Evolutionary conservation across 495 filamentous ascomycete genomes (phyloP), one percentile per base, ranked within the genome.

Genomic region (Hypoxylon fuscum): DNA sequence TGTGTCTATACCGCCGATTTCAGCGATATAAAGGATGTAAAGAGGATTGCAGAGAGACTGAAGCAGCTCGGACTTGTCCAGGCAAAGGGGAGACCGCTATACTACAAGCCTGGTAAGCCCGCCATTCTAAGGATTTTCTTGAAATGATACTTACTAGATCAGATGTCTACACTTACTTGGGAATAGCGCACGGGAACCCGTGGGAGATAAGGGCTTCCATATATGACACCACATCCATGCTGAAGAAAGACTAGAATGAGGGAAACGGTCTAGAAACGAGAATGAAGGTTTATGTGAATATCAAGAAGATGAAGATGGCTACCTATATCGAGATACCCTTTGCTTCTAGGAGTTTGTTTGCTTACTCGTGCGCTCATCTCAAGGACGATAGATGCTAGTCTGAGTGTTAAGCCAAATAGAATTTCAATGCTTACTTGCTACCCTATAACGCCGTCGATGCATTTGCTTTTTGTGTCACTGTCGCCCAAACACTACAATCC

Each of bases 1-100:
- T 92, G 87, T 51, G 77, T 96, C 2, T 96, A 95, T 72, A 95
- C 91, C 18, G 71, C 74, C 38, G 86, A 96, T 69, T 93, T 89
- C 69, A 74, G 72, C 27, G 89, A 96, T 63, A 75, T 70, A 38
- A 74, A 79, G 15, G 92, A 94, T 70, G 83, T 93, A 17, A 83
- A 76, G 54, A 79, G 89, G 34, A 88, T 95, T 12, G 61, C 91
- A 53, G 60, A 74, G 60, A 80, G 76, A 55, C 65, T 96, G 59
- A 79, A 81, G 37, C 76, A 83, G 40, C 68, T 91, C 52, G 85
- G 81, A 4, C 68, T 94, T 52, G 78, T 88, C 15, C 77, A 77
- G 17, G 54, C 57, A 21, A 71, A 70, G 2, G 74, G 75, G 0
- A 77, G 70, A 53, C 77, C 79, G 11, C 84, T 96, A 46, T 93